Base-by-base conservation (phyloP, 2,329 filamentous ascomycete species). In the Eurotiales sp. region DNA sequence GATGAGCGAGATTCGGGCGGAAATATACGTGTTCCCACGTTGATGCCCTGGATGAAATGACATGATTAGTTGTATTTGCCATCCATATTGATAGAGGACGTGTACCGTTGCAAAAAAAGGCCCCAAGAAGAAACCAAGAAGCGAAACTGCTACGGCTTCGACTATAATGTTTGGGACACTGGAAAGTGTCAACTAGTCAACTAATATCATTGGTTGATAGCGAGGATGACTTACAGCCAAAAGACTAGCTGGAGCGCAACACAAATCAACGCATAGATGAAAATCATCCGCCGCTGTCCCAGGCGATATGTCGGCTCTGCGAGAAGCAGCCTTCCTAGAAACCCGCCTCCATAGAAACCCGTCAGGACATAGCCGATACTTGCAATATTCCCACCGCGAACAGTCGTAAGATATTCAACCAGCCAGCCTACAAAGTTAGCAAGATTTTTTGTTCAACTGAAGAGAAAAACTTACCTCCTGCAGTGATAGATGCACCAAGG, bases 281-380 rank as follows among this genome's bases (percentile, higher is more conserved):
- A 67, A 0, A 84, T 63, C 79, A 85, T 84, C 3, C 72, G 70
- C 15, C 77, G 71, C 56, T 85, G 80, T 0, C 83, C 83, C 15
- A 77, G 76, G 0, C 80, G 71, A 61, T 83, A 76, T 0, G 78
- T 84, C 0, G 81, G 80, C 55, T 85, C 82, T 0, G 80, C 77
- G 0, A 85, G 72, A 0, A 84, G 49, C 0, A 84, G 55, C 4
- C 82, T 69, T 0, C 82, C 82, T 0, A 85, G 71, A 3, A 84
- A 71, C 0, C 72, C 71, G 0, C 83, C 83, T 2, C 80, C 82
- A 42, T 76, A 82, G 57, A 80, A 81, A 3, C 81, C 82, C 0
- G 82, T 78, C 0, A 82, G 78, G 0, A 86, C 77, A 46, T 85
- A 86, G 0, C 82, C 83, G 64, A 84, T 79, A 15, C 77, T 69